phyloP scores from a whole-genome alignment of 2,329 filamentous ascomycete genomes.

The Waltergamsia citrina region DNA sequence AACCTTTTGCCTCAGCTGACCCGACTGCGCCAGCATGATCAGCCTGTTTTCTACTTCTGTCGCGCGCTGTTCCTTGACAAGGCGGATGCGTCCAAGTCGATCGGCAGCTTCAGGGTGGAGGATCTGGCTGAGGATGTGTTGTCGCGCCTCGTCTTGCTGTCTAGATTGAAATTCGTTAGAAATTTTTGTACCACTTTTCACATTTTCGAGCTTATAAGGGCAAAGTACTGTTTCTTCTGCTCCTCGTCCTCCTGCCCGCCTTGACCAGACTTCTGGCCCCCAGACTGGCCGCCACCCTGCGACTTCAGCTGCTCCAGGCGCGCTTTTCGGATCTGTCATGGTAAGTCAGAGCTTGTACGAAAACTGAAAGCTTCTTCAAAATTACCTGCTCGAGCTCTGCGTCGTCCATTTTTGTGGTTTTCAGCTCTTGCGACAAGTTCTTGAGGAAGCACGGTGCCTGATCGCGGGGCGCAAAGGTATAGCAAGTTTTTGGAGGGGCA shows the following conservation, averaged over 20 bases:
- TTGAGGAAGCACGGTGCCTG: not conserved
- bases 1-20: conserved; percentile 80
- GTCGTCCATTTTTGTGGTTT: conserved; percentile 26
- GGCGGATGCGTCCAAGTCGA: conserved; percentile 83
- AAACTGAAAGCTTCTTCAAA: not conserved
- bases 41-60: conserved; percentile 85
- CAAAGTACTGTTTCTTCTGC: conserved; percentile 45
- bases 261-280: conserved; percentile 24
- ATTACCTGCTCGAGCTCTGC: conserved; percentile 31
- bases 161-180: conserved; percentile 18
- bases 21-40: conserved; percentile 80
- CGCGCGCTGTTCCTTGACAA: conserved; percentile 90
- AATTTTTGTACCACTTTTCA: not conserved
- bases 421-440: not conserved
- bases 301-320: conserved; percentile 89
- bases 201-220: too few relatives aligned
- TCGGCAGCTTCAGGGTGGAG: conserved; percentile 90
- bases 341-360: not conserved
- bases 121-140: conserved; percentile 79
- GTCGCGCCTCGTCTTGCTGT: conserved; percentile 58
- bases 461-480: not conserved
- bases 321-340: conserved; percentile 70
- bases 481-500: conserved; percentile 9
- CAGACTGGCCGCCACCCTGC: conserved; percentile 43
- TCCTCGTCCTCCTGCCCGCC: conserved; percentile 44